Evolutionary conservation across 148 eudicot species (phyloP), one percentile per base, ranked within the genome.

Genomic region (Hydrangea macrophylla): DNA sequence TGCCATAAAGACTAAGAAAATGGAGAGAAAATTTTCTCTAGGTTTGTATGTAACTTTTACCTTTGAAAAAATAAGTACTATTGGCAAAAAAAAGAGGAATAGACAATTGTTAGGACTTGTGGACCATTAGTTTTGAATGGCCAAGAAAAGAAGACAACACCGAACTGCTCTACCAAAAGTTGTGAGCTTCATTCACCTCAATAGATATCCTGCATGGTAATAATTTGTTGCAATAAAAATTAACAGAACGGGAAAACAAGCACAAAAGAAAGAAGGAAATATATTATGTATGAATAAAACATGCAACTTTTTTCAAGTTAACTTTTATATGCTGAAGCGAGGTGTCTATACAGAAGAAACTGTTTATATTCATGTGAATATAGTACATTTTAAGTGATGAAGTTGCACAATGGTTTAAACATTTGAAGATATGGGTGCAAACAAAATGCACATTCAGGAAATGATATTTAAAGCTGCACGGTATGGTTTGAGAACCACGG

Each of bases 91-190:
- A 28, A 27, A 11, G 24, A 57, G 30, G 36, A 57, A 10, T 57
- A 3, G 18, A 0, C 23, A 3, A 24, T 7, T 27, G 26, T 20
- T 44, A n/a, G 15, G 53, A 62, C 23, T 62, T 6, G 6, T 15
- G 27, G 35, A 42, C 53, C 39, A 40, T 42, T 35, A 35, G 15
- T 9, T 42, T 42, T 8, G 3, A 15, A 42, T 42, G 11, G 50
- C 50, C 50, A 42, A 20, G 11, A 48, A 62, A 63, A 26, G 53
- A 42, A 42, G 54, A 42, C 28, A 36, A 61, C 24, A 42, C 37
- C 18, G 2, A 27, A 22, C 33, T 17, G 1, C 27, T 39, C 66
- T 62, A 23, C 66, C 54, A 26, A 40, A 39, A 44, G 18, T 5
- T 40, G 39, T 40, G 33, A 13, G 11, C 26, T 62, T 7, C 22